These are phyloP conservation scores for Diplodia intermedia DNA, from an alignment of 2,329 filamentous ascomycete genomes.

Conservation along the genomic window DNA sequence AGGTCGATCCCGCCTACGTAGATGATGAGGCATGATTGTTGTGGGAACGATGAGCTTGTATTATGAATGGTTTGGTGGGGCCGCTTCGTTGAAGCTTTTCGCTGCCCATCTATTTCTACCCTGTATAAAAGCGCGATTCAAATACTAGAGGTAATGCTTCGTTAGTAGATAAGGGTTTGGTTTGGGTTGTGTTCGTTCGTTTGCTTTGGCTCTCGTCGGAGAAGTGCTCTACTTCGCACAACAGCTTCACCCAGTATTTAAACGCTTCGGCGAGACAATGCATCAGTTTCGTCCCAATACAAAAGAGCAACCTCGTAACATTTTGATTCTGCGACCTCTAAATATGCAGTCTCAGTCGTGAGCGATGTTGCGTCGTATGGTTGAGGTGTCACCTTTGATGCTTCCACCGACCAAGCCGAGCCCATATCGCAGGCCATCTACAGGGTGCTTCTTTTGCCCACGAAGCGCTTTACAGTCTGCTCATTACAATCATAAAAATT, in stretches of 20 bases:
- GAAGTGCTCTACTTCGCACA: background rate
- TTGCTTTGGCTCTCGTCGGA: background rate
- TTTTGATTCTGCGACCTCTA: background rate
- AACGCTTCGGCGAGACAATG: background rate
- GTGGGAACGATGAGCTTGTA: background rate
- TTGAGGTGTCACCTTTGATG: background rate
- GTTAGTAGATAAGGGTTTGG: background rate
- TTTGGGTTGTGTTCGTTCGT: background rate
- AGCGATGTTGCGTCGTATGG: background rate
- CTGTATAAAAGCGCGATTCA: conserved; percentile 9
- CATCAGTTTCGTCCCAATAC: background rate
- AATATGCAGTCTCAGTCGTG: background rate
- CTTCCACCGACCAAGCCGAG: background rate
- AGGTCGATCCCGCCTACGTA: conserved; percentile 44
- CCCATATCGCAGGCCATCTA: background rate
- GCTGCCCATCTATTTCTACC: background rate
- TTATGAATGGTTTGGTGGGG: background rate
- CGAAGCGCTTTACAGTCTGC: rapidly evolving
- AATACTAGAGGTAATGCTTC: background rate
- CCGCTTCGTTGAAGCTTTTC: background rate
- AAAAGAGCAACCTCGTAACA: background rate
- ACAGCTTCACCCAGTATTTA: background rate
- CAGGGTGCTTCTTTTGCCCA: background rate
- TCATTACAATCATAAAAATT: background rate
- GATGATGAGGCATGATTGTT: conserved; percentile 26